Conservation (phyloP, 805 yeast species). For the Priceomyces fermenticarens region DNA sequence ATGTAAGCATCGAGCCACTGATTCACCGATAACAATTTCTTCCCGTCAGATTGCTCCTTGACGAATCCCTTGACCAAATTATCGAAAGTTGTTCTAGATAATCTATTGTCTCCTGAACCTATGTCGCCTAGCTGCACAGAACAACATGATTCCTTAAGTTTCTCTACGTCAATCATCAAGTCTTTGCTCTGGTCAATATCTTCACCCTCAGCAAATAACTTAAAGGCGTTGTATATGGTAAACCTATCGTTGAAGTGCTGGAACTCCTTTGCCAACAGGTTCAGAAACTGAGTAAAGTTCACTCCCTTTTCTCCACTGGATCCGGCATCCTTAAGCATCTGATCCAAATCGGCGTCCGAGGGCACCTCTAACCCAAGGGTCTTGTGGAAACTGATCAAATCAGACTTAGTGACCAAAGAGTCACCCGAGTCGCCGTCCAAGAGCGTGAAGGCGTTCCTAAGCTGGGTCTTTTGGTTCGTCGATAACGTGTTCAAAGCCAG, state of each 20-base stretch:
- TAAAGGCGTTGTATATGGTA: constrained; percentile 55
- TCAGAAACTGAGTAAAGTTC: constrained; percentile 64
- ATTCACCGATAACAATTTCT: constrained; percentile 55
- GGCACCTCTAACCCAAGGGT: constrained; percentile 50
- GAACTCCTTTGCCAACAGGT: constrained; percentile 57
- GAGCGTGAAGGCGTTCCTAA: constrained; percentile 72
- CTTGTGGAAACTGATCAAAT: constrained; percentile 52
- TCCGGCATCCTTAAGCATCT: constrained; percentile 46
- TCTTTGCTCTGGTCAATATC: constrained; percentile 21
- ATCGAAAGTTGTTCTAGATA: constrained; percentile 45
- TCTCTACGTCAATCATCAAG: constrained; percentile 45
- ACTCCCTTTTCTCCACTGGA: constrained; percentile 30
- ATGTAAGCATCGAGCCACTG: constrained; percentile 58
- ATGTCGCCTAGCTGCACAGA: constrained; percentile 44
- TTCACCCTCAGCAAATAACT: constrained; percentile 43
- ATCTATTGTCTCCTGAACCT: constrained; percentile 45
- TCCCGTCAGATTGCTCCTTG: constrained; percentile 55
- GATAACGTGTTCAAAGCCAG: constrained; percentile 44
- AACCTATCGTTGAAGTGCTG: constrained; percentile 50
- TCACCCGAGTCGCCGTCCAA: constrained; percentile 79
- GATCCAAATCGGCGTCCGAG: constrained; percentile 37
- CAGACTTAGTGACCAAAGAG: constrained; percentile 54
- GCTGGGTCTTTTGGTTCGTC: constrained; percentile 59
- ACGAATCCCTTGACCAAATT: constrained; percentile 53
- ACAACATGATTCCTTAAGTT: constrained; percentile 47